phyloP scores from a whole-genome alignment of 805 yeast species.

The Torulaspora microellipsoides region DNA sequence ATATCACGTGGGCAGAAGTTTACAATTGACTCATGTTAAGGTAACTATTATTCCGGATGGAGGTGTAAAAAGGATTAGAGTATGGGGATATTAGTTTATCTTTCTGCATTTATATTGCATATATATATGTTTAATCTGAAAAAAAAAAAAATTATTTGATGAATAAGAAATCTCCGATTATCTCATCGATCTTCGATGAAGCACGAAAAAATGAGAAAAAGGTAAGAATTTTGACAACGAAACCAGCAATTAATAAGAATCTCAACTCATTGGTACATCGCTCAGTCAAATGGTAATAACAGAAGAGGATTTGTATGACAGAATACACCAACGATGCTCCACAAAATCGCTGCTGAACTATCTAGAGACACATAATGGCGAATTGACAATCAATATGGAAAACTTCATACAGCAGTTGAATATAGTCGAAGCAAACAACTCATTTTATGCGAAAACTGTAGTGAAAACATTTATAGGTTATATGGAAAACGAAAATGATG shows the following conservation, averaged over 20 bases:
- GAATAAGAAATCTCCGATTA: too few species aligned
- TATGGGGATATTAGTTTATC: conserved; percentile 50
- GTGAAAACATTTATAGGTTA: conserved; percentile 40
- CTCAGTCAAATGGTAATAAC: not conserved
- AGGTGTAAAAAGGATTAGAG: conserved; percentile 87
- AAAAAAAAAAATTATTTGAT: not conserved
- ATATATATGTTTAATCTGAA: not conserved
- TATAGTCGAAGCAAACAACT: conserved; percentile 36
- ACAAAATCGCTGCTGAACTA: conserved; percentile 2
- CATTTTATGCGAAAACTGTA: conserved; percentile 47
- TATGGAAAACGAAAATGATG: conserved; percentile 21
- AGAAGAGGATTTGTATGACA: conserved; percentile 9
- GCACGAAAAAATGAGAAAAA: too few species aligned
- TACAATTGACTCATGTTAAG: conserved; percentile 62
- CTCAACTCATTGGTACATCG: too few species aligned
- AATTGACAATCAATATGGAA: conserved; percentile 16
- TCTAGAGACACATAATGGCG: not conserved
- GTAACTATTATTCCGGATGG: conserved; percentile 92
- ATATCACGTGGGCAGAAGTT: conserved; percentile 36
- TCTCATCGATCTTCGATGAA: too few species aligned
- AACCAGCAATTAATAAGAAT: too few species aligned
- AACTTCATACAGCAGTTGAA: conserved; percentile 20
- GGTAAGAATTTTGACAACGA: too few species aligned
- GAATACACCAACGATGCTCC: conserved; percentile 17
- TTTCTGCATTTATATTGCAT: not conserved